Base-by-base conservation (phyloP, 345 rosid species). In the Salix arbutifolia region DNA sequence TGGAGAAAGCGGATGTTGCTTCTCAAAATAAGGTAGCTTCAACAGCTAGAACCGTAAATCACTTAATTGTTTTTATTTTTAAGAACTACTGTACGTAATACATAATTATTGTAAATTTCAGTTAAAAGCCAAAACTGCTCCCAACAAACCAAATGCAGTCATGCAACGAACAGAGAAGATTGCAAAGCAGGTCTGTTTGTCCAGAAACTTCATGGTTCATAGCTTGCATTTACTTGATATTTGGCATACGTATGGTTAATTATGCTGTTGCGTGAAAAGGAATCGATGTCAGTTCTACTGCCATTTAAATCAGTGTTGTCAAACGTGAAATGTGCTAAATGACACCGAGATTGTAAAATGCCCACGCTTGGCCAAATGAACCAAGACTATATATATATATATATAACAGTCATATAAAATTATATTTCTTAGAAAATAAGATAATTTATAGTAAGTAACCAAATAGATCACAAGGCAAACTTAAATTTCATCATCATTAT, bases 141-240 rank as follows among this genome's bases (percentile, higher is more conserved):
- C 78, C 67, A 92, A 80, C 84, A 91, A 84, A 83, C 89, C 90
- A 65, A 87, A 76, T 83, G 66, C 78, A 69, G 79, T 76, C 56
- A 81, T 66, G 52, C 84, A 78, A 81, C 90, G 84, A 64, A 44
- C 85, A 21, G 86, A 84, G 70, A 92, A 83, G 77, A 74, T 80
- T 37, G 66, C 83, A 74, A 88, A 88, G 77, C 88, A 87, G 86
- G 87, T 84, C 83, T 71, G 67, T 76, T 79, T 81, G 35, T 72
- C 81, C 77, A 81, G 85, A 78, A 82, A 69, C 76, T 74, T 78
- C 85, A 53, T 83, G 86, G 87, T 42, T 42, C 46, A 42, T 83
- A 87, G 87, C 77, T 77, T 75, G 86, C 84, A 42, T 74, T 80
- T n/a, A 33, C 18, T 25, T 23, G 9, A 74, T 74, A 64, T 44